phyloP scores from a whole-genome alignment of 1,139 yeast species.

The Insectozyma bohioensis region DNA sequence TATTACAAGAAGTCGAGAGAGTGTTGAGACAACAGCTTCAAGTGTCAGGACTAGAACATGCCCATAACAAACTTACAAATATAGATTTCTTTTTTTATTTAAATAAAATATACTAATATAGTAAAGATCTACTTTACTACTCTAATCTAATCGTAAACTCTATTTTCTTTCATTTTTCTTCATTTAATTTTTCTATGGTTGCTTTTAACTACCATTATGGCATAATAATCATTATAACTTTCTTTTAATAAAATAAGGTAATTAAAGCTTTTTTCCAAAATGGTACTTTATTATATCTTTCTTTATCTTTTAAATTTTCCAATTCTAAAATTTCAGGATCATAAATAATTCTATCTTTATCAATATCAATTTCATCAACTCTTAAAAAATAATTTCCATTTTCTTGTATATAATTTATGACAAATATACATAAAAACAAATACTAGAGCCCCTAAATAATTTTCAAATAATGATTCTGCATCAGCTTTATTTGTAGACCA shows the following conservation, averaged over 20 bases:
- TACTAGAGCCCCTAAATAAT: constrained; percentile 34
- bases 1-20: too few relatives aligned
- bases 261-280: constrained; percentile 23
- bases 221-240: too few relatives aligned
- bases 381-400: constrained; percentile 29
- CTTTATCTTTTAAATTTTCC: constrained; percentile 35
- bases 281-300: constrained; percentile 22
- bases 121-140: constrained; percentile 5
- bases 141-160: not conserved
- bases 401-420: constrained; percentile 30
- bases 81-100: too few relatives aligned
- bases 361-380: constrained; percentile 38
- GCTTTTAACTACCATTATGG: too few relatives aligned
- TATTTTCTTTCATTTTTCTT: too few relatives aligned
- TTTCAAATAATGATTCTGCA: constrained; percentile 32
- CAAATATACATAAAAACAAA: constrained; percentile 29
- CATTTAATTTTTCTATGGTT: too few relatives aligned
- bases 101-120: too few relatives aligned
- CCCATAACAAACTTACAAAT: too few relatives aligned
- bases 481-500: too few relatives aligned
- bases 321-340: constrained; percentile 39
- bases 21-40: too few relatives aligned
- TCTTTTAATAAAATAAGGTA: constrained; percentile 22
- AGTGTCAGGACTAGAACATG: too few relatives aligned
- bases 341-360: constrained; percentile 41